Evolutionary conservation across 176 grass and related monocot genomes (phyloP).

Genomic region (sorghum (Sorghum bicolor)): Sorghum_bicolor_NCBIv3 NC_012871.2:73357001-73357500

Average conservation of each 20-base stretch:
- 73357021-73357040: conserved; percentile 68
- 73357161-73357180: conserved; percentile 68
- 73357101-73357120: conserved; percentile 74
- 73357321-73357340: conserved; percentile 5
- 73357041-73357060: conserved; percentile 86
- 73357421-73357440: background rate
- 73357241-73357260: conserved; percentile 25
- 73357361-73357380: background rate
- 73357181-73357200: conserved; percentile 87
- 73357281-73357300: background rate
- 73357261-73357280: background rate
- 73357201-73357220: conserved; percentile 66
- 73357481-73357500: conserved; percentile 43
- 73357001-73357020: conserved; percentile 59
- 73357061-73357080: conserved; percentile 70
- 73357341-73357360: background rate
- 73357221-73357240: conserved; percentile 28
- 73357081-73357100: conserved; percentile 87
- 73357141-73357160: conserved; percentile 48
- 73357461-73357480: conserved; percentile 23
- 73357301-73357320: background rate
- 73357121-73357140: conserved; percentile 66
- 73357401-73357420: conserved; percentile 15
- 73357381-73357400: background rate
- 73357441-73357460: conserved; percentile 20